phyloP scores from a whole-genome alignment of 805 yeast genomes.

The Kodamaea neixiangensis region DNA sequence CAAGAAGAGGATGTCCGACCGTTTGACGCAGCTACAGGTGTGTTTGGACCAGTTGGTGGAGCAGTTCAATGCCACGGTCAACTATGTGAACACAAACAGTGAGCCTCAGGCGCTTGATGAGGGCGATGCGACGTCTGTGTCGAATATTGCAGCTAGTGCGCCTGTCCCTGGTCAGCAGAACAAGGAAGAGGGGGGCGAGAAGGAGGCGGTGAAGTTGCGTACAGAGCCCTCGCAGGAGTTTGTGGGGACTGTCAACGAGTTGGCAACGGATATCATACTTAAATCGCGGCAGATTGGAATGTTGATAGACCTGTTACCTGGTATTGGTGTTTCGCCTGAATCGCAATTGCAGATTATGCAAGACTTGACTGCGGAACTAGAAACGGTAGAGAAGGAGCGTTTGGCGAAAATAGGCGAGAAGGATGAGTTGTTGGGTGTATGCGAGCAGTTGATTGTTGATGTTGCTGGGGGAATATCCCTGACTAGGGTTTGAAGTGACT shows the following conservation, averaged over 20 bases:
- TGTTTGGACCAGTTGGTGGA: slow-evolving; percentile 83
- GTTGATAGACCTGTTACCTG: slow-evolving; percentile 87
- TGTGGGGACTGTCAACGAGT: slow-evolving; percentile 62
- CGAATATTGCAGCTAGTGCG: slow-evolving; percentile 62
- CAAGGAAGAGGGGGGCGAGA: slow-evolving; percentile 1
- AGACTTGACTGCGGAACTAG: slow-evolving; percentile 61
- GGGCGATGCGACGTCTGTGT: slow-evolving; percentile 57
- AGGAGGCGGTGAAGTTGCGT: slow-evolving; percentile 6
- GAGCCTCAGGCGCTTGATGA: slow-evolving; percentile 51
- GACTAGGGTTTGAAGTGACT: slow-evolving; percentile 25
- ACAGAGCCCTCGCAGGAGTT: slow-evolving; percentile 12
- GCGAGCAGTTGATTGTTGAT: slow-evolving; percentile 64
- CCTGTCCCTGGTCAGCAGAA: slow-evolving; percentile 46
- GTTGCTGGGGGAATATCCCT: slow-evolving; percentile 57
- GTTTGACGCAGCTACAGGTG: slow-evolving; percentile 85
- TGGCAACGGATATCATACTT: slow-evolving; percentile 80
- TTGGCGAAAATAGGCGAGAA: slow-evolving; percentile 60
- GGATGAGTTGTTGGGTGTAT: slow-evolving; percentile 59
- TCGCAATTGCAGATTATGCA: slow-evolving; percentile 69
- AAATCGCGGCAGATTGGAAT: slow-evolving; percentile 85
- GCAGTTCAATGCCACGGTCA: slow-evolving; percentile 75
- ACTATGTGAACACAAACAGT: slow-evolving; percentile 55
- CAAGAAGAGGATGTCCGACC: slow-evolving; percentile 61
- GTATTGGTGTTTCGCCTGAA: slow-evolving; percentile 80
- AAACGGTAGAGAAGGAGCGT: slow-evolving; percentile 59